Percentiles rank a stretch among this genome's conserved stretches.
Evolutionary conservation across 192 early-diverging fungal species (phyloP).

Genomic region (Backusella tarrabulga): DNA sequence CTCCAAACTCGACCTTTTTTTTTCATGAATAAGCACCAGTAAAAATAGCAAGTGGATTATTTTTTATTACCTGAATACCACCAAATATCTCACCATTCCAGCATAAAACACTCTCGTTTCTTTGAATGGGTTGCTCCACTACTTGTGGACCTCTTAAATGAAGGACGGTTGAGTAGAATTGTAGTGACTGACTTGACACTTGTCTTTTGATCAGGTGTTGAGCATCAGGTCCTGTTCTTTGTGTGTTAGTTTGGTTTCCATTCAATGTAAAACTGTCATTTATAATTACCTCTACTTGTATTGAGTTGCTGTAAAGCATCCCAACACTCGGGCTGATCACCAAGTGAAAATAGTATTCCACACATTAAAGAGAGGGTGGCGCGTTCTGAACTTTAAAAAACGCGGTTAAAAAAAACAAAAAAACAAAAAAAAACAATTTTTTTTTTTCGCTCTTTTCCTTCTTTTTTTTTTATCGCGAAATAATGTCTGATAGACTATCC

Average conservation of each 20-base stretch:
- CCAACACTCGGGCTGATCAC: conserved; percentile 32
- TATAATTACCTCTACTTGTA: conserved; percentile 42
- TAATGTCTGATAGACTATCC: not conserved
- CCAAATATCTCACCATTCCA: conserved; percentile 95
- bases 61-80: conserved; percentile 54
- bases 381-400: not conserved
- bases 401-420: not conserved
- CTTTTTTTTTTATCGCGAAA: not conserved
- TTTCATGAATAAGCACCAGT: not conserved
- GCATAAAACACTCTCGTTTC: conserved; percentile 49
- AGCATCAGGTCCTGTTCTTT: conserved; percentile 48
- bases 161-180: conserved; percentile 59
- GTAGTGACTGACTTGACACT: conserved; percentile 5
- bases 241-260: not conserved
- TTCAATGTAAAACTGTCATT: not conserved
- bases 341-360: conserved; percentile 53
- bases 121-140: conserved; percentile 52
- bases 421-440: not conserved
- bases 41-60: not conserved
- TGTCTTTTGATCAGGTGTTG: conserved; percentile 28
- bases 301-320: conserved; percentile 42
- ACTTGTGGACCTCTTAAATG: conserved; percentile 65
- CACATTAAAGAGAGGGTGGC: conserved; percentile 38
- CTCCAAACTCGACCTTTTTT: conserved; percentile 27
- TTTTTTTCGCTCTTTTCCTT: not conserved